These are phyloP conservation scores for Diplodia corticola DNA, from an alignment of 2,329 filamentous ascomycete species.

Conservation along the genomic window DNA sequence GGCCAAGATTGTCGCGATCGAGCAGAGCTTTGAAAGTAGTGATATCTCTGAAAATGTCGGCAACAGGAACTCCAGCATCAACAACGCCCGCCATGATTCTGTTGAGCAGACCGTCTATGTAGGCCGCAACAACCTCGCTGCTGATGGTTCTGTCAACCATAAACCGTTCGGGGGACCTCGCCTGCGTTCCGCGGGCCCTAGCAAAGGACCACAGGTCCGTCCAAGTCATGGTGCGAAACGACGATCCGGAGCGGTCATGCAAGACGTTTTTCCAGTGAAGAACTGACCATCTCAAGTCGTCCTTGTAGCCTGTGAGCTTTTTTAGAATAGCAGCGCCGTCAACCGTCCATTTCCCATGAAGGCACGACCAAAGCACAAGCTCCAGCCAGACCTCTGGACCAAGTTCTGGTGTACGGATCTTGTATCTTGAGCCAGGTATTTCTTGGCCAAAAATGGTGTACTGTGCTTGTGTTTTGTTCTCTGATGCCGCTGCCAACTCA, in stretches of 20 bases:
- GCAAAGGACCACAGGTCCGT: slow-evolving; percentile 11
- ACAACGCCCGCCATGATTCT: slow-evolving; percentile 44
- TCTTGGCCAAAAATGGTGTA: slow-evolving; percentile 45
- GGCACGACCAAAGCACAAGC: slow-evolving; percentile 53
- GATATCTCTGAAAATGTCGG: slow-evolving; percentile 26
- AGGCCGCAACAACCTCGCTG: slow-evolving; percentile 57
- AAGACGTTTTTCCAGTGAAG: slow-evolving; percentile 45
- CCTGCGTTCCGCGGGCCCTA: slow-evolving; percentile 7
- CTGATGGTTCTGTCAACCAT: slow-evolving; percentile 53
- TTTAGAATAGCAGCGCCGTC: slow-evolving; percentile 46
- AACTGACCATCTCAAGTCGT: slow-evolving; percentile 31
- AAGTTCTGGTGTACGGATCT: slow-evolving; percentile 42
- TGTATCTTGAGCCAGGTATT: slow-evolving; percentile 46
- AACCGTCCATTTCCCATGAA: slow-evolving; percentile 49
- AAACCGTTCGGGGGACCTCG: slow-evolving; percentile 13
- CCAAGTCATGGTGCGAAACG: slow-evolving; percentile 9
- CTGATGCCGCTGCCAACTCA: slow-evolving; percentile 36
- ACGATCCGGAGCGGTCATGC: background rate
- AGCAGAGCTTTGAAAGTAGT: slow-evolving; percentile 42
- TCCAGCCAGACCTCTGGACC: slow-evolving; percentile 53
- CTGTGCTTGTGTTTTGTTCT: slow-evolving; percentile 36
- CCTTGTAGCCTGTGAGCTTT: slow-evolving; percentile 29
- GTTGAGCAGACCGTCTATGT: slow-evolving; percentile 55
- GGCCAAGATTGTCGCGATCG: slow-evolving; percentile 38
- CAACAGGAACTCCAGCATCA: slow-evolving; percentile 35